Conservation (phyloP, 1,284 basidiomycete species). For the Ceratobasidium sp. region DNA sequence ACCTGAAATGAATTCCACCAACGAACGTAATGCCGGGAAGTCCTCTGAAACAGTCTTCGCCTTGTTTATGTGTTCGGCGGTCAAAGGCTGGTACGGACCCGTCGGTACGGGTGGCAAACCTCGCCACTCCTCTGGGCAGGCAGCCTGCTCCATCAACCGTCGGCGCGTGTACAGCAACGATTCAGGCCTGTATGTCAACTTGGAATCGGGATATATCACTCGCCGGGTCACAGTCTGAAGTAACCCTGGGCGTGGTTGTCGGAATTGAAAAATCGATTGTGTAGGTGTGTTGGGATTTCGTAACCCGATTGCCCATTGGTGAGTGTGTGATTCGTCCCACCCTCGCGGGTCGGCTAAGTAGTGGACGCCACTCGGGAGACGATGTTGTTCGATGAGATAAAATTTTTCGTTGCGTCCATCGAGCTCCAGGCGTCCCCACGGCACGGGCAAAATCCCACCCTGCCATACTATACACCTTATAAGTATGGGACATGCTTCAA, state of each 20-base stretch:
- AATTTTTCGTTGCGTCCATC: neutral
- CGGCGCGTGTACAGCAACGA: neutral
- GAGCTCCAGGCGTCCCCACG: neutral
- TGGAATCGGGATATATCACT: neutral
- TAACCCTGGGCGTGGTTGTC: neutral
- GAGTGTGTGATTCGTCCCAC: neutral
- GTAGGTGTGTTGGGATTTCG: neutral
- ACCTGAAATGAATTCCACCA: neutral
- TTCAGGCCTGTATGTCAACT: neutral
- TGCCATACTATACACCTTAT: neutral
- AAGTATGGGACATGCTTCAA: neutral
- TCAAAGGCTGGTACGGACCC: neutral
- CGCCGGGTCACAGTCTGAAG: neutral
- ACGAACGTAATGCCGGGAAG: neutral
- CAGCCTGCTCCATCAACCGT: neutral
- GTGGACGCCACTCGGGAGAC: neutral
- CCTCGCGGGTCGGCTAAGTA: neutral
- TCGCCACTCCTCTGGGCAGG: neutral
- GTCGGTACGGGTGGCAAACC: neutral
- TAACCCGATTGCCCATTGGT: neutral
- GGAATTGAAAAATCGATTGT: neutral
- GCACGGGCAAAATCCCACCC: neutral
- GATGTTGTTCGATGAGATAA: neutral
- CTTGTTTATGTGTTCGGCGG: neutral
- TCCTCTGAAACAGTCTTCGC: too few species aligned